Evolutionary conservation across 805 yeast genomes (phyloP), one percentile per base, ranked within the genome.

Genomic region (Dipodascopsis uninucleata): DNA sequence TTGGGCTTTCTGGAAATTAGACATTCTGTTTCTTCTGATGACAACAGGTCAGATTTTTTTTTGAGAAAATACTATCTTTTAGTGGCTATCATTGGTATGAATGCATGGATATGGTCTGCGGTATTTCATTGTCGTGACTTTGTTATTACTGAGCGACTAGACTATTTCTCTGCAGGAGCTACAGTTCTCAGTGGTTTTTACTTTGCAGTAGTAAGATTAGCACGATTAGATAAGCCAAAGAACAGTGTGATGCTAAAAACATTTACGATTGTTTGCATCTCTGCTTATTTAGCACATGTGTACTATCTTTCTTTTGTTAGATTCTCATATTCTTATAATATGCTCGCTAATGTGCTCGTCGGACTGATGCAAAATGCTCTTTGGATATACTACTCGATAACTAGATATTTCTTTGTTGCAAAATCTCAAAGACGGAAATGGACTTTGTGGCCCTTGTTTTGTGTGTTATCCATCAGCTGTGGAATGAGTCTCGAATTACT

Each of bases 321-420:
- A 55, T 90, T 96, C 90, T 83, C 87, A 46, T 90, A 90, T 65
- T 81, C 94, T 1, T 93, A 93, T 63, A 90, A 90, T 66, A 90
- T 93, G 97, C 74, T 77, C 53, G 95, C 93, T 22, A 90, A 93
- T 58, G 80, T 93, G 1, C 63, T 74, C 0, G 75, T 87, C 40
- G 98, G 97, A 0, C 45, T 88, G 2, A 50, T 81, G 4, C 97
- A 90, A 58, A 84, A 88, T 61, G 49, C 74, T 2, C 59, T 72
- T 26, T 78, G 81, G 81, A 58, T 65, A 8, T 61, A 56, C 51
- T 65, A 65, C 45, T 59, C 72, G 8, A 21, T 65, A 61, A 17
- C 23, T 17, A 14, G 34, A 18, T 47, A 45, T 21, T 47, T 41
- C 26, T 28, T 22, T n/a, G 17, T 21, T 10, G n/a, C 35, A 9